These are phyloP conservation scores for Claviceps capensis DNA, from an alignment of 2,329 filamentous ascomycete species.

Conservation along the genomic window DNA sequence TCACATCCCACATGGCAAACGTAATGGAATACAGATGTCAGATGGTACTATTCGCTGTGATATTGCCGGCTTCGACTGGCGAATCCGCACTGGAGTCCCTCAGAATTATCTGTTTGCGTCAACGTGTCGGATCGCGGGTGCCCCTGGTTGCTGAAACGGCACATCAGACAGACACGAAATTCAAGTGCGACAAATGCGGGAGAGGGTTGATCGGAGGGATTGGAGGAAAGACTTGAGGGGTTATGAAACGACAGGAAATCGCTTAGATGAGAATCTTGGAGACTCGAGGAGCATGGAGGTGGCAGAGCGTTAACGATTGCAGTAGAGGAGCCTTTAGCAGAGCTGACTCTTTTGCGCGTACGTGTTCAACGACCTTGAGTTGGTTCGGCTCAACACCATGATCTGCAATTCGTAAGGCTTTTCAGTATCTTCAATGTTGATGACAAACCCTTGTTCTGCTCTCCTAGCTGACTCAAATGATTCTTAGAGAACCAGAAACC, in stretches of 20 bases:
- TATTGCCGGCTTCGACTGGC: neutral
- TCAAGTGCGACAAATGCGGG: constrained; percentile 1
- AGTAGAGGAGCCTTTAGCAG: neutral
- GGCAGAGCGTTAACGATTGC: neutral
- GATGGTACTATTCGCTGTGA: neutral
- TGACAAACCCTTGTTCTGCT: neutral
- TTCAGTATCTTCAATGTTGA: neutral
- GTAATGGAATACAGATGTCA: neutral
- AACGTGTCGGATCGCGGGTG: constrained; percentile 4
- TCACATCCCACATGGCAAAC: constrained; percentile 40
- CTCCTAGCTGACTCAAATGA: neutral
- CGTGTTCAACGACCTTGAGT: neutral
- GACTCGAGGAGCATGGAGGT: neutral
- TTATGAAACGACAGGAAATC: neutral
- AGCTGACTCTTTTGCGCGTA: neutral
- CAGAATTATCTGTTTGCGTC: neutral
- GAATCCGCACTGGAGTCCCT: neutral
- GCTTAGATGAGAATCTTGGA: neutral
- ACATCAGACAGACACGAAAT: neutral
- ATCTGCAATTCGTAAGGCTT: neutral
- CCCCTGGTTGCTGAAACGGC: constrained; percentile 4
- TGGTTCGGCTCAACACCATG: neutral
- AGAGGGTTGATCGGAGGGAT: neutral
- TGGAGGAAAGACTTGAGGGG: neutral
- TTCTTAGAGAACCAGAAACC: neutral